Evolutionary conservation across 768 basidiomycete genomes (phyloP).

Genomic region (Leucocoprinus leucothites): DNA sequence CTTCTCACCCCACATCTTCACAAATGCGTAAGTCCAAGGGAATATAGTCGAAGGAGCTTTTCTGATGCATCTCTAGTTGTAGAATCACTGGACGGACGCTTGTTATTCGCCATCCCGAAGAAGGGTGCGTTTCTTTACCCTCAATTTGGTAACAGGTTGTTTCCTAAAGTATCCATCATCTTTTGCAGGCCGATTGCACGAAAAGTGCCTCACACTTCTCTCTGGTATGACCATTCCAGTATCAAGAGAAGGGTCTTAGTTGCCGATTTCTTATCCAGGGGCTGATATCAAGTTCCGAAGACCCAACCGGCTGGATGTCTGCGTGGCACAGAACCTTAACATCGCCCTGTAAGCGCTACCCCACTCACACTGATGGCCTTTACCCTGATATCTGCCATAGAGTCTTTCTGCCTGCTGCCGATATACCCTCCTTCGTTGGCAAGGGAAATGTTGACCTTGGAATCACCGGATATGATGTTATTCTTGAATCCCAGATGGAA

Average conservation of each 20-base stretch:
- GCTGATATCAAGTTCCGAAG: slow-evolving; percentile 95
- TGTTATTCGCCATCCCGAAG: slow-evolving; percentile 96
- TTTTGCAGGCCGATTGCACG: slow-evolving; percentile 90
- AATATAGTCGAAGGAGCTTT: slow-evolving; percentile 6
- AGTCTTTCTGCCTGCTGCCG: slow-evolving; percentile 93
- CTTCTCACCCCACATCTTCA: neutral
- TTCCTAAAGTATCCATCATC: neutral
- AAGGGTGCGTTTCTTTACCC: slow-evolving; percentile 59
- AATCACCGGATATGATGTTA: slow-evolving; percentile 97
- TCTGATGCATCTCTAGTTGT: slow-evolving; percentile 38
- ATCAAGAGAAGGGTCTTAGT: neutral
- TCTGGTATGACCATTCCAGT: slow-evolving; percentile 51
- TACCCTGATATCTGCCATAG: slow-evolving; percentile 38
- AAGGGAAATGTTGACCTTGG: slow-evolving; percentile 96
- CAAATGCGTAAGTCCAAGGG: slow-evolving; percentile 12
- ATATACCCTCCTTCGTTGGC: slow-evolving; percentile 98
- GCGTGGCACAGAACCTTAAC: slow-evolving; percentile 88
- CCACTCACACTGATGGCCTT: neutral
- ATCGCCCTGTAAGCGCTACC: slow-evolving; percentile 78
- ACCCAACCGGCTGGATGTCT: slow-evolving; percentile 86
- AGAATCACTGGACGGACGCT: slow-evolving; percentile 79
- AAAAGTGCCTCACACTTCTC: slow-evolving; percentile 84
- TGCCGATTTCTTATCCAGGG: slow-evolving; percentile 40
- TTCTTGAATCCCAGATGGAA: slow-evolving; percentile 86
- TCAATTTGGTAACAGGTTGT: neutral